A percentile compares a stretch with the other conserved stretches of the same genome.
phyloP scores from a whole-genome alignment of 495 filamentous ascomycete genomes.

The Neurospora sp. region DNA sequence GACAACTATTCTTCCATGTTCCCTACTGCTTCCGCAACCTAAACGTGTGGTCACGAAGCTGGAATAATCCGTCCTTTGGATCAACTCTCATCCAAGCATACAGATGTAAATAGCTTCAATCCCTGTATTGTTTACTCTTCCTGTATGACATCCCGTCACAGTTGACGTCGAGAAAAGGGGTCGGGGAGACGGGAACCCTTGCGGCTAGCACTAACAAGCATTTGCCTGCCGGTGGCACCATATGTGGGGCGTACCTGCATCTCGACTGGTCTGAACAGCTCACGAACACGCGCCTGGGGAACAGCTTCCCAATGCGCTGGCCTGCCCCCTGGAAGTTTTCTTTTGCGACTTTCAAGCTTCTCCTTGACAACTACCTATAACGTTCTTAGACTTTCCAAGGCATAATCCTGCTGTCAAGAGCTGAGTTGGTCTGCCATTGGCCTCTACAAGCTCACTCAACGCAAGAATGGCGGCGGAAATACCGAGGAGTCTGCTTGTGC shows the following conservation, averaged over 20 bases:
- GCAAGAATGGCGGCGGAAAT: slow-evolving; percentile 8
- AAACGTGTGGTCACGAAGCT: no score
- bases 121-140: neutral
- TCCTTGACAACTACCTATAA: neutral
- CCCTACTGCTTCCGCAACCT: no score
- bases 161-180: neutral
- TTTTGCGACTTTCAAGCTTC: neutral
- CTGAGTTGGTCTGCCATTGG: neutral
- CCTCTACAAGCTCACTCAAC: neutral
- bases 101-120: neutral
- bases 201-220: neutral
- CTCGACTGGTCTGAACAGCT: neutral
- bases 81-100: no score
- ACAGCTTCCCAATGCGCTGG: neutral
- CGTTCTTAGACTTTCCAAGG: neutral
- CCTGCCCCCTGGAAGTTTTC: neutral
- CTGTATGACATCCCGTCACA: neutral
- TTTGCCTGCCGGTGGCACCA: neutral
- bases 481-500: slow-evolving; percentile 6
- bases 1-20: no score
- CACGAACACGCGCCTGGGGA: neutral
- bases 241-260: neutral
- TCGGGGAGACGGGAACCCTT: neutral
- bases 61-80: no score
- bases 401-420: neutral